These are phyloP conservation scores for Fusarium verrucosum DNA, from an alignment of 2,329 filamentous ascomycete genomes.

Conservation along the genomic window DNA sequence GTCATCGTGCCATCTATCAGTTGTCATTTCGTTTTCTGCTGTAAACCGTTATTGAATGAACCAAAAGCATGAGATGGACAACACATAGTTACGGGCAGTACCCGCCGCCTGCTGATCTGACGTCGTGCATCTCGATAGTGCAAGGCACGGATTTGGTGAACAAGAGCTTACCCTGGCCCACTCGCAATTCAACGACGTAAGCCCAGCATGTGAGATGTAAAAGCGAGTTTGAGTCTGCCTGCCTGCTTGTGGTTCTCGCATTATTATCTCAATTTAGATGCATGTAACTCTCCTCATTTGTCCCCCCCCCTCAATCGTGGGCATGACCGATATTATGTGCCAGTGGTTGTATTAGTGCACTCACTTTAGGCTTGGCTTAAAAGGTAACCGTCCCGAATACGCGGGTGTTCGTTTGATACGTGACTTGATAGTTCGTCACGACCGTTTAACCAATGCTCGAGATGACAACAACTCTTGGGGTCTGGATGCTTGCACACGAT, in stretches of 20 bases:
- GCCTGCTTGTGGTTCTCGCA: slow-evolving; percentile 6
- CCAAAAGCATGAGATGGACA: background rate
- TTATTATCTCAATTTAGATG: slow-evolving; percentile 20
- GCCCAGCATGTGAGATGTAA: slow-evolving; percentile 22
- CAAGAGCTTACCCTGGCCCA: slow-evolving; percentile 11
- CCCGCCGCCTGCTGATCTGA: slow-evolving; percentile 24
- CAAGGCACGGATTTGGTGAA: slow-evolving; percentile 19
- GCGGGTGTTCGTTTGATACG: slow-evolving; percentile 1
- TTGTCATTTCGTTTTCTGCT: too few species aligned
- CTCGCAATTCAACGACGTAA: slow-evolving; percentile 29
- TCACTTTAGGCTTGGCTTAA: background rate
- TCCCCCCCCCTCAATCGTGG: slow-evolving; percentile 2
- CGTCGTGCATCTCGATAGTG: slow-evolving; percentile 22
- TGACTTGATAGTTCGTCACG: background rate
- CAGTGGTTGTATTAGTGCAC: background rate
- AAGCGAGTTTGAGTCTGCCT: slow-evolving; percentile 19
- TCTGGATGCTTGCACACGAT: background rate
- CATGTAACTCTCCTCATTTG: slow-evolving; percentile 3
- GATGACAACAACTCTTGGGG: background rate
- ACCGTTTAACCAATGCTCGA: background rate
- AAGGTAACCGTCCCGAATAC: slow-evolving; percentile 17
- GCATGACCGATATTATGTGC: background rate
- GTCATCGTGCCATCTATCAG: slow-evolving; percentile 26
- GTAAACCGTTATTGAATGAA: background rate
- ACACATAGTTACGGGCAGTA: background rate